Base-by-base conservation (phyloP, 2,329 filamentous ascomycete species). In the Podosphaera fusca region DNA sequence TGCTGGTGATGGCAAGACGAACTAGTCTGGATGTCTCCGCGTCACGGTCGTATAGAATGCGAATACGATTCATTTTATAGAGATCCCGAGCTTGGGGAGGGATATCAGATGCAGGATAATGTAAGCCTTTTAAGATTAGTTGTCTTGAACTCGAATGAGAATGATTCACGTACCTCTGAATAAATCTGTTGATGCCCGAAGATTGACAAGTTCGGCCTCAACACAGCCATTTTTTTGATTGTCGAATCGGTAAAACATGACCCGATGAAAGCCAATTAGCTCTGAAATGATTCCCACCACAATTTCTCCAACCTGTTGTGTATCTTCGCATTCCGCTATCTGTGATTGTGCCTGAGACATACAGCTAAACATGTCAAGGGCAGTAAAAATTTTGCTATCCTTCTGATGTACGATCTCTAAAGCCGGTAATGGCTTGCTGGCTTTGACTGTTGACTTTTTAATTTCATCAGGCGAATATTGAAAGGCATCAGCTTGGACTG, bases 1-100 rank as follows among this genome's bases (percentile, higher is more conserved):
- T 42, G 3, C 10, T 7, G 9, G 5, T 7, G 38, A 42, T 42
- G 5, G 4, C 30, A 33, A 30, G 21, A 52, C 59, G 42, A 58
- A 65, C 64, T 53, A 95, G 74, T 55, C 87, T 77, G 1, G 88
- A 82, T 0, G 85, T 89, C 62, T 83, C 75, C 56, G 85, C 78
- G 57, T 90, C 87, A 34, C 87, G 77, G 65, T 94, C 85, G 67
- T 94, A 94, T 0, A 94, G 74, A 45, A 94, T 74, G 2, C 87
- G 82, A 2, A 94, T 87, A 65, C 87, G 89, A 71, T 94, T 94
- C 63, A 92, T 72, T 65, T 84, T 88, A 70, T 94, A 94, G 0
- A 94, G 70, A 14, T 92, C 86, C 59, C 87, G 79, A 34, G 82
- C 87, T 70, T 92, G 88, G 65, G 79, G 84, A 40, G 82, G 87